Evolutionary conservation across 106 monocot genomes (phyloP).

Genomic region (Chionographis japonica): DNA sequence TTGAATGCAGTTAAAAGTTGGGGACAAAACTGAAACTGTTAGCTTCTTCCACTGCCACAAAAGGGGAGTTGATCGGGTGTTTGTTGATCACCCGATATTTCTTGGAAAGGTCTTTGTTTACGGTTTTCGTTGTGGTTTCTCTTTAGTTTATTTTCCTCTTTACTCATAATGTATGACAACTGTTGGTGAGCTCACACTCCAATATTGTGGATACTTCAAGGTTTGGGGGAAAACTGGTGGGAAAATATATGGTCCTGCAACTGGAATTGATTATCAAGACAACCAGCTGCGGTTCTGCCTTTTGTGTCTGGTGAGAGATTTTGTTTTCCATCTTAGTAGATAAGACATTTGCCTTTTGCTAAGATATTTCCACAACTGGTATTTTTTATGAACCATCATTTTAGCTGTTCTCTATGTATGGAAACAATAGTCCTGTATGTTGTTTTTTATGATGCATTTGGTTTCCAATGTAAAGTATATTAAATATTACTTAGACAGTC

Average conservation of each 20-base stretch:
- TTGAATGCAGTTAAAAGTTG: conserved; percentile 55
- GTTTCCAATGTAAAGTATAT: too few species aligned
- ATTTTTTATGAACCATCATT: background rate
- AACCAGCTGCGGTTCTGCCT: conserved; percentile 79
- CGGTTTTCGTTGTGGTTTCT: background rate
- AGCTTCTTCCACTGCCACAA: conserved; percentile 86
- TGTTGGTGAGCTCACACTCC: background rate
- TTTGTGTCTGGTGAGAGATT: conserved; percentile 50
- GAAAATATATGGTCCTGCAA: conserved; percentile 80
- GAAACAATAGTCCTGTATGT: too few species aligned
- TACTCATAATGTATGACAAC: background rate
- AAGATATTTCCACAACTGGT: background rate
- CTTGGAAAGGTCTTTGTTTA: conserved; percentile 63
- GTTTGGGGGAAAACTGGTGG: conserved; percentile 87
- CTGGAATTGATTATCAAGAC: conserved; percentile 76
- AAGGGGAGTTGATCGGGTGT: conserved; percentile 94
- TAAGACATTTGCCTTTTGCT: background rate
- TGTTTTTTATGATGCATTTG: too few species aligned
- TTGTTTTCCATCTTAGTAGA: background rate
- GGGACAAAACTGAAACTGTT: conserved; percentile 49
- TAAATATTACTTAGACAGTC: too few species aligned
- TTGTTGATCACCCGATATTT: conserved; percentile 83
- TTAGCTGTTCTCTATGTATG: too few species aligned
- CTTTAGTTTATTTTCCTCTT: background rate
- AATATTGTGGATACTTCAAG: conserved; percentile 24